These are phyloP conservation scores for Yamadazyma olivae DNA, from an alignment of 805 yeast genomes.

Conservation along the genomic window DNA sequence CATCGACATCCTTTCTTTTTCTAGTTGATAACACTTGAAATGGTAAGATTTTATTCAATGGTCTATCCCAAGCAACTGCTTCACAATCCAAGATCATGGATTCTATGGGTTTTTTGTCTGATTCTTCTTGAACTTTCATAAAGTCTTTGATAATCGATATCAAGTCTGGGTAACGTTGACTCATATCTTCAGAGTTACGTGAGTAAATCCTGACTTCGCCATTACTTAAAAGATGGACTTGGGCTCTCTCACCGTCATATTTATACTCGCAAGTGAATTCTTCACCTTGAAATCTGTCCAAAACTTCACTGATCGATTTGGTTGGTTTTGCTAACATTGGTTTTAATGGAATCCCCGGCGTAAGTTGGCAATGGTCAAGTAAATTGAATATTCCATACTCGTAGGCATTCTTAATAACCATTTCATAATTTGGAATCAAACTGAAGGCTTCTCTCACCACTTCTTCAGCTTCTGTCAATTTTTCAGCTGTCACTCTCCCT, in stretches of 20 bases:
- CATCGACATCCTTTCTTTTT: constrained; percentile 88
- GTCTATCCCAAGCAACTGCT: constrained; percentile 96
- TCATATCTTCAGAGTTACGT: constrained; percentile 96
- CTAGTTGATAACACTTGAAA: constrained; percentile 92
- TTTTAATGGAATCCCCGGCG: constrained; percentile 92
- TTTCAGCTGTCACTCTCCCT: constrained; percentile 26
- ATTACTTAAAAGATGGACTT: constrained; percentile 69
- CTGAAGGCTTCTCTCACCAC: constrained; percentile 81
- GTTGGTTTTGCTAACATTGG: constrained; percentile 99
- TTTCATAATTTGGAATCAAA: constrained; percentile 86
- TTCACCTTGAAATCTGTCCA: constrained; percentile 82
- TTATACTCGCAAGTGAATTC: constrained; percentile 94
- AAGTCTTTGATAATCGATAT: constrained; percentile 64
- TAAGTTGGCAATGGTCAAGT: constrained; percentile 64
- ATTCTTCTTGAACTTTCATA: constrained; percentile 28
- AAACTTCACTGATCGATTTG: constrained; percentile 85
- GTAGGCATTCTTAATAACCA: constrained; percentile 64
- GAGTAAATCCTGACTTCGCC: constrained; percentile 80
- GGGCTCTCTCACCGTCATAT: constrained; percentile 98
- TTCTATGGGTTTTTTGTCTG: constrained; percentile 12
- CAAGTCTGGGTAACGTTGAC: constrained; percentile 91
- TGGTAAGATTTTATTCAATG: constrained; percentile 75
- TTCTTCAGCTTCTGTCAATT: constrained; percentile 66
- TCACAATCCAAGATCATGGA: constrained; percentile 84
- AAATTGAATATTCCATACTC: constrained; percentile 66